Conservation (phyloP, 768 basidiomycete genomes). For the Tulasnella sp. region DNA sequence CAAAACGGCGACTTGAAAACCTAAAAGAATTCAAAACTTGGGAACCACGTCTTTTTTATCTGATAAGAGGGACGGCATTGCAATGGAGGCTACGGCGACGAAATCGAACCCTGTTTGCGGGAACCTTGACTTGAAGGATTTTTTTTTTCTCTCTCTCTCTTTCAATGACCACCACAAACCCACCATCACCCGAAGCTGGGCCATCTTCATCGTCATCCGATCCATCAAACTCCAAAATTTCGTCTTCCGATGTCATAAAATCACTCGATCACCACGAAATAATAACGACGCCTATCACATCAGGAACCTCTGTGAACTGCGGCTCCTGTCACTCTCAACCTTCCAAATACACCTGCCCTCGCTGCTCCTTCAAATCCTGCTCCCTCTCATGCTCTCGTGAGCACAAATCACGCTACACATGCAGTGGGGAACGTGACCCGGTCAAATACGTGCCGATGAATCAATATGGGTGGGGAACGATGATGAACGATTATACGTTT, state of each 20-base stretch:
- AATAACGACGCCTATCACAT: slow-evolving; percentile 19
- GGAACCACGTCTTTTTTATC: too few species aligned
- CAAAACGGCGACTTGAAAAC: too few species aligned
- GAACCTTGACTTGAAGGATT: too few species aligned
- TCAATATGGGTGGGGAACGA: slow-evolving; percentile 67
- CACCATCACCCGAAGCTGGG: too few species aligned
- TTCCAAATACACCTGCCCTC: slow-evolving; percentile 69
- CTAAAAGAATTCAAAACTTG: too few species aligned
- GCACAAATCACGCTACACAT: slow-evolving; percentile 55
- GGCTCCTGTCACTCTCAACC: slow-evolving; percentile 36
- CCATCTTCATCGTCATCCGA: neutral
- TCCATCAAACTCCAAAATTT: neutral
- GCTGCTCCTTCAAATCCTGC: slow-evolving; percentile 61
- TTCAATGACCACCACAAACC: too few species aligned
- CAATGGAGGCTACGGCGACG: too few species aligned
- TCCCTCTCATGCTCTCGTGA: slow-evolving; percentile 52
- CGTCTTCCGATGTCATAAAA: neutral
- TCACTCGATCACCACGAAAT: neutral
- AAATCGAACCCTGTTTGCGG: too few species aligned
- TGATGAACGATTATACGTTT: slow-evolving; percentile 84
- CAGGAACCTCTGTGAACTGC: slow-evolving; percentile 31
- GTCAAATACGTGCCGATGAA: slow-evolving; percentile 70
- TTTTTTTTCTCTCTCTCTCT: too few species aligned
- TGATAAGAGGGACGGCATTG: too few species aligned
- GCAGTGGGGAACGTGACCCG: slow-evolving; percentile 64